Evolutionary conservation across 768 basidiomycete species (phyloP).

Genomic region (Suillus hirtellus): DNA sequence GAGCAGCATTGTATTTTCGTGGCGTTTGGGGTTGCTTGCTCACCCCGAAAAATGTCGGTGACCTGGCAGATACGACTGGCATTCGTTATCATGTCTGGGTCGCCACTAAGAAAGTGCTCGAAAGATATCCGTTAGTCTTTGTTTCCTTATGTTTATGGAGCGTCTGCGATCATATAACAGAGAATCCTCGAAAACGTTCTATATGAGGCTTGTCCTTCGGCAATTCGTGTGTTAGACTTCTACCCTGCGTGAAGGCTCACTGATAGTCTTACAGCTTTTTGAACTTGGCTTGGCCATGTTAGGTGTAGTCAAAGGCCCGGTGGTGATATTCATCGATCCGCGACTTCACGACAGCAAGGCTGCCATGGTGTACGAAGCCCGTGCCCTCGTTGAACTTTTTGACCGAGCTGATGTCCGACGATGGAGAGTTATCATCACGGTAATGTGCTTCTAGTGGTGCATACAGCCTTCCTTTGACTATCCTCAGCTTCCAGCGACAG

Average conservation of each 20-base stretch:
- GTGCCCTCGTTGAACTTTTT: conserved; percentile 42
- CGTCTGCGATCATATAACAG: neutral
- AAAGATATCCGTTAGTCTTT: conserved; percentile 22
- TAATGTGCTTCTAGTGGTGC: conserved; percentile 20
- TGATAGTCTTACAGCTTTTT: conserved; percentile 41
- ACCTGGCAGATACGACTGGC: conserved; percentile 25
- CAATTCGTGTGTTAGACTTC: conserved; percentile 28
- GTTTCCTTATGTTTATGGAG: neutral
- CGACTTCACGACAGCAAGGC: conserved; percentile 37
- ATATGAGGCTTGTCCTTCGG: conserved; percentile 14
- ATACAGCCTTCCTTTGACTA: neutral
- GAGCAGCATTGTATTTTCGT: conserved; percentile 34
- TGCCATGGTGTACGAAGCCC: conserved; percentile 45
- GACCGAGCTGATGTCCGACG: conserved; percentile 38
- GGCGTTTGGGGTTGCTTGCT: conserved; percentile 35
- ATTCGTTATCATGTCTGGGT: conserved; percentile 37
- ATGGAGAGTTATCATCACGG: conserved; percentile 50
- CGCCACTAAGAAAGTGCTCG: conserved; percentile 31
- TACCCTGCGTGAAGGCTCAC: neutral
- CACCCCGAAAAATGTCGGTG: conserved; percentile 34
- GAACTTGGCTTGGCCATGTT: conserved; percentile 48
- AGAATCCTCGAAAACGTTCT: neutral
- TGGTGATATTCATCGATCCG: conserved; percentile 54
- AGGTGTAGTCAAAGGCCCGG: conserved; percentile 46
- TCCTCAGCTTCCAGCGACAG: conserved; percentile 57